Conservation (phyloP, 176 grass and related monocot genomes). For the Oryza longistaminata region DNA sequence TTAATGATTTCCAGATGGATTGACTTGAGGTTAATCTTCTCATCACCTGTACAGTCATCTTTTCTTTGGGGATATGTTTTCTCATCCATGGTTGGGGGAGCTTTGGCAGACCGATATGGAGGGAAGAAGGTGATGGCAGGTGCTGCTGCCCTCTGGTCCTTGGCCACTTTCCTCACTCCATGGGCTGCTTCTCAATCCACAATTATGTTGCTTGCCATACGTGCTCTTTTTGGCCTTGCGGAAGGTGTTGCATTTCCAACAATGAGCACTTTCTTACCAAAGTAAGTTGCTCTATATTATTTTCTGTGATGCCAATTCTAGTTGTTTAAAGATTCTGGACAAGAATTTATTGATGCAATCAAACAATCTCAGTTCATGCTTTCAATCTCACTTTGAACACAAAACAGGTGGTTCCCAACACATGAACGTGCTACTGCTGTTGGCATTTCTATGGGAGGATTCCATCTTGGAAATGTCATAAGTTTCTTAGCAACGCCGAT, state of each 20-base stretch:
- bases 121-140: conserved; percentile 91
- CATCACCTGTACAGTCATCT: conserved; percentile 64
- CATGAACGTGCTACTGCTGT: conserved; percentile 90
- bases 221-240: conserved; percentile 79
- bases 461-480: conserved; percentile 97
- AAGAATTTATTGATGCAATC: background rate
- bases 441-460: conserved; percentile 90
- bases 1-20: conserved; percentile 2
- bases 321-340: conserved; percentile 19
- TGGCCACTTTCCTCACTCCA: conserved; percentile 95
- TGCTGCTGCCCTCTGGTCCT: conserved; percentile 81
- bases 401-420: conserved; percentile 87
- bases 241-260: conserved; percentile 97
- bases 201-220: conserved; percentile 62
- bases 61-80: conserved; percentile 94
- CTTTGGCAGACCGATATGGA: conserved; percentile 82
- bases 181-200: conserved; percentile 80
- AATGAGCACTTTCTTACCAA: conserved; percentile 92
- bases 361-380: conserved; percentile 14
- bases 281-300: conserved; percentile 38
- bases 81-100: conserved; percentile 93
- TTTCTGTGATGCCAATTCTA: conserved; percentile 1
- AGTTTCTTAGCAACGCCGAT: conserved; percentile 82
- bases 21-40: background rate
- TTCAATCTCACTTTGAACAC: conserved; percentile 32